Evolutionary conservation across 768 basidiomycete species (phyloP).

Genomic region (Termitomyces sp.): DNA sequence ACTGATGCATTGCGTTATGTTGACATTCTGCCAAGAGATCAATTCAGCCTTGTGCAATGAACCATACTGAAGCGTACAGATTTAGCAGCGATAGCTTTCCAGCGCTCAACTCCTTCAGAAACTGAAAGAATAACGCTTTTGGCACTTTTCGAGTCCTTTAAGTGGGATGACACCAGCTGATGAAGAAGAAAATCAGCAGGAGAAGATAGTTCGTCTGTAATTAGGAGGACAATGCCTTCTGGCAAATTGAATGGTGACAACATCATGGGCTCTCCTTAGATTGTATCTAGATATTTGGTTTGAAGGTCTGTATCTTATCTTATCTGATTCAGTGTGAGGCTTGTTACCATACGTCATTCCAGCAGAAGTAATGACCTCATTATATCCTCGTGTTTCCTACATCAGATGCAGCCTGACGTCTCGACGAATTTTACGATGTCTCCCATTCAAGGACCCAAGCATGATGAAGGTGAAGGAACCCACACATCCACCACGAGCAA

Average conservation of each 20-base stretch:
- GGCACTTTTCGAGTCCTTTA: constrained; percentile 40
- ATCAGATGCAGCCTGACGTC: neutral
- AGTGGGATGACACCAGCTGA: constrained; percentile 43
- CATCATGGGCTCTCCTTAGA: constrained; percentile 21
- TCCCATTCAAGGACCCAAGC: neutral
- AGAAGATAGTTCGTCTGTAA: constrained; percentile 69
- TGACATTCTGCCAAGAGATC: constrained; percentile 32
- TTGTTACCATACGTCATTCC: neutral
- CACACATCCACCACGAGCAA: neutral
- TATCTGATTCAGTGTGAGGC: neutral
- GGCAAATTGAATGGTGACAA: constrained; percentile 55
- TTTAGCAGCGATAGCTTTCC: constrained; percentile 63
- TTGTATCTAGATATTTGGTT: neutral
- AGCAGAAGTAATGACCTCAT: neutral
- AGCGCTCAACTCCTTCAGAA: constrained; percentile 52
- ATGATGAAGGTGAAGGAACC: neutral
- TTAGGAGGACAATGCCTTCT: constrained; percentile 49
- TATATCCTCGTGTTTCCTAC: neutral
- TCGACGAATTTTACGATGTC: neutral
- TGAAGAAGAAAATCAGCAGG: constrained; percentile 76
- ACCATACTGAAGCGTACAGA: constrained; percentile 42
- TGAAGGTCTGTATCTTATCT: neutral
- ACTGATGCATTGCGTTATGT: constrained; percentile 32
- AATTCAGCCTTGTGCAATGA: neutral
- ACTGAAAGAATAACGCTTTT: constrained; percentile 54